These are phyloP conservation scores for Pichia rugopelliculosa DNA, from an alignment of 805 yeast genomes.

Conservation along the genomic window DNA sequence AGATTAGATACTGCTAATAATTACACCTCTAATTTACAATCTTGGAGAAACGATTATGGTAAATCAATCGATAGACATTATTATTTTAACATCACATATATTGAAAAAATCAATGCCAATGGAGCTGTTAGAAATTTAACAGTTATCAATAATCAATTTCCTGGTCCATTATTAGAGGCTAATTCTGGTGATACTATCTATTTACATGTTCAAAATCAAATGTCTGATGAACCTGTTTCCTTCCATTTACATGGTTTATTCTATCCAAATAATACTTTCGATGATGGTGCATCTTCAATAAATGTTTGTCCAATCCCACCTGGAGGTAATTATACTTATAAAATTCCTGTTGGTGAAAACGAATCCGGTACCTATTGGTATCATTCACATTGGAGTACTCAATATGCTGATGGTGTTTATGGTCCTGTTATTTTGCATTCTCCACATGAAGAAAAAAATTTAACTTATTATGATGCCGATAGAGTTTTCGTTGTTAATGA, in stretches of 20 bases:
- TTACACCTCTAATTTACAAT: slow-evolving; percentile 10
- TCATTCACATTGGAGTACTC: slow-evolving; percentile 20
- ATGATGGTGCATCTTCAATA: slow-evolving; percentile 13
- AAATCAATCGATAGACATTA: slow-evolving; percentile 11
- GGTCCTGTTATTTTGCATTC: slow-evolving; percentile 20
- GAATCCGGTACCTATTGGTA: slow-evolving; percentile 23
- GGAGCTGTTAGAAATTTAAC: slow-evolving; percentile 13
- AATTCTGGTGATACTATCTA: slow-evolving; percentile 17
- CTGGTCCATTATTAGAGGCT: slow-evolving; percentile 20
- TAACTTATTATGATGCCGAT: slow-evolving; percentile 41
- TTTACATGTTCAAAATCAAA: slow-evolving; percentile 14
- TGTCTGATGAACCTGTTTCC: slow-evolving; percentile 14
- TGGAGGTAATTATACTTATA: slow-evolving; percentile 14
- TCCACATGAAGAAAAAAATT: slow-evolving; percentile 12
- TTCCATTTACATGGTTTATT: slow-evolving; percentile 21
- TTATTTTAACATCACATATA: slow-evolving; percentile 9
- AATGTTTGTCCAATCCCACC: slow-evolving; percentile 18
- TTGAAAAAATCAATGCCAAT: slow-evolving; percentile 7
- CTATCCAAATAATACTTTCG: slow-evolving; percentile 15
- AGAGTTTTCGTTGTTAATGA: slow-evolving; percentile 36
- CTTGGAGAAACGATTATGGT: slow-evolving; percentile 11
- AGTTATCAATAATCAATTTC: slow-evolving; percentile 18
- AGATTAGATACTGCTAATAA: slow-evolving; percentile 12
- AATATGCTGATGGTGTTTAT: slow-evolving; percentile 21
- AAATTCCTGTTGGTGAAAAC: slow-evolving; percentile 12